Conservation (phyloP, 495 filamentous ascomycete species). For the Lasiosphaeria hispida region DNA sequence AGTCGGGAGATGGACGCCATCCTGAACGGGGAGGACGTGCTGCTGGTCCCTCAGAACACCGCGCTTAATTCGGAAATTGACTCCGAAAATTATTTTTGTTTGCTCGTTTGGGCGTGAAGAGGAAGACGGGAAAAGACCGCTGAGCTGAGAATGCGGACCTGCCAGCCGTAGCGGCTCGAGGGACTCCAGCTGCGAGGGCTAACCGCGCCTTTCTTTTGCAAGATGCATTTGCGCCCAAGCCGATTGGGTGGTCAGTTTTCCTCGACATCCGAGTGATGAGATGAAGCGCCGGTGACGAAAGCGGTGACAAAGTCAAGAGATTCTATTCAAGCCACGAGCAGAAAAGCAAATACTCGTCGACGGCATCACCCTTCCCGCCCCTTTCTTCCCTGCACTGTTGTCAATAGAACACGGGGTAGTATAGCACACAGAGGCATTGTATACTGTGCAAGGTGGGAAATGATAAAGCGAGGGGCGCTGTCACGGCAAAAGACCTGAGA, state of each 20-base stretch:
- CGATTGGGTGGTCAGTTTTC: slow-evolving; percentile 1
- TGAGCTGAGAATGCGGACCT: not conserved
- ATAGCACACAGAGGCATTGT: too few species aligned
- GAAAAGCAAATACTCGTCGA: too few species aligned
- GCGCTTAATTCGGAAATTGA: not conserved
- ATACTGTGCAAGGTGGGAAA: too few species aligned
- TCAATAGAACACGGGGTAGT: too few species aligned
- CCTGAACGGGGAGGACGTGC: too few species aligned
- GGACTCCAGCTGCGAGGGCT: not conserved
- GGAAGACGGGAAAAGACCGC: not conserved
- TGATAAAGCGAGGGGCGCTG: too few species aligned
- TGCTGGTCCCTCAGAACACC: too few species aligned
- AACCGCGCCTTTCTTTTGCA: slow-evolving; percentile 1
- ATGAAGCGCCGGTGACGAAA: not conserved
- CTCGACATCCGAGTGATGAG: not conserved
- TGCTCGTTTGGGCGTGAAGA: not conserved
- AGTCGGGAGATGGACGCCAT: too few species aligned
- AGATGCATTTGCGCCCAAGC: not conserved
- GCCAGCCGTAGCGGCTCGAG: not conserved
- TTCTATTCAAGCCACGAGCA: too few species aligned
- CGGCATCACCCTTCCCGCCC: too few species aligned
- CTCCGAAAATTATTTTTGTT: not conserved
- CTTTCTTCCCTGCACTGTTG: too few species aligned
- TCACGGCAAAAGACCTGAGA: too few species aligned
- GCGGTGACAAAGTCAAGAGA: not conserved